A percentile compares a stretch with the other conserved stretches of the same genome.
These are phyloP conservation scores for Eleusine indica DNA, from an alignment of 176 grass and related monocot species.

Conservation along the genomic window DNA sequence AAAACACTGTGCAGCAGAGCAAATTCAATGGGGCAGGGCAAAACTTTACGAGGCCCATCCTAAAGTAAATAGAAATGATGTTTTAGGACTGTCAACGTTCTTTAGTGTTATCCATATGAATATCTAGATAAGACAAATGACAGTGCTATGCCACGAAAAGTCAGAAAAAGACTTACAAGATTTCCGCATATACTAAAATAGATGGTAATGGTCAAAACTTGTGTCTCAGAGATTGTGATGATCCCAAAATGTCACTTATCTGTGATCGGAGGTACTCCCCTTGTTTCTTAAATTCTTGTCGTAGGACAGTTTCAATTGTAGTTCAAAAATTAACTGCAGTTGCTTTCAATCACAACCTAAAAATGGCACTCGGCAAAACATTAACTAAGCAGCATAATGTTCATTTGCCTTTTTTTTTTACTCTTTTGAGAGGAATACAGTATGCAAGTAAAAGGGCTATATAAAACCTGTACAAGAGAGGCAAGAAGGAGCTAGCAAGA, in stretches of 20 bases:
- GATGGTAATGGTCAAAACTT: not conserved
- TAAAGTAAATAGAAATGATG: not conserved
- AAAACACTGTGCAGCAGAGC: not conserved
- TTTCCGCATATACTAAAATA: not conserved
- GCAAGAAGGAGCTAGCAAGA: not conserved
- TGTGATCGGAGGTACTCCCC: not conserved
- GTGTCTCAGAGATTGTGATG: not conserved
- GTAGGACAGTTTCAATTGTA: too few species aligned
- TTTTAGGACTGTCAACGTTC: not conserved
- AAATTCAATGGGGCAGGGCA: not conserved
- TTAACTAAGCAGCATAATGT: not conserved
- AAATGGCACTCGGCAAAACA: not conserved
- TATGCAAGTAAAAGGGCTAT: too few species aligned
- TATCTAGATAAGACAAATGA: not conserved
- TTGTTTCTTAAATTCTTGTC: too few species aligned
- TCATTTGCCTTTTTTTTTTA: not conserved
- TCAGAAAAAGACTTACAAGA: not conserved
- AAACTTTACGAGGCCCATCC: conserved; percentile 8
- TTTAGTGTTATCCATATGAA: not conserved
- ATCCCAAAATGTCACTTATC: not conserved
- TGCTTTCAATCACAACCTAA: conserved; percentile 1
- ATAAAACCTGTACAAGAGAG: too few species aligned
- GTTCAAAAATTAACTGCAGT: too few species aligned
- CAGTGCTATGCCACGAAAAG: not conserved
- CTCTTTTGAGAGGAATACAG: not conserved